phyloP scores from a whole-genome alignment of 805 yeast genomes.

The Saccharomycopsis capsularis region DNA sequence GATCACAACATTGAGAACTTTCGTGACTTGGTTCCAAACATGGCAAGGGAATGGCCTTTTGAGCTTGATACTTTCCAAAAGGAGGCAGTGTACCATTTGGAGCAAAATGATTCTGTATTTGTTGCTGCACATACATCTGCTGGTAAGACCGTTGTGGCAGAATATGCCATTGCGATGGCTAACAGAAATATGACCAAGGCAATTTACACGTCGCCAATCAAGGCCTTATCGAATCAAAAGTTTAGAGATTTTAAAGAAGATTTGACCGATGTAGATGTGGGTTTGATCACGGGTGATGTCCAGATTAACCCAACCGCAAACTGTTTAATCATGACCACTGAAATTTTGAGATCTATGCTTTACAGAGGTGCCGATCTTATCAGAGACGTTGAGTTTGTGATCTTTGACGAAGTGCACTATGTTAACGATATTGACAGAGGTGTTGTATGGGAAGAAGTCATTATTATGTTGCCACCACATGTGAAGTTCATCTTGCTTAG shows the following conservation, averaged over 20 bases:
- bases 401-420: conserved; percentile 96
- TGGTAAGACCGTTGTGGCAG: conserved; percentile 97
- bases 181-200: conserved; percentile 93
- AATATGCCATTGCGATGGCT: conserved; percentile 97
- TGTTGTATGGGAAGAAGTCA: conserved; percentile 99
- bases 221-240: conserved; percentile 84
- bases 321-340: conserved; percentile 96
- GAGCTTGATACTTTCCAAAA: conserved; percentile 92
- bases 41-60: conserved; percentile 93
- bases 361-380: conserved; percentile 95
- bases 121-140: conserved; percentile 99
- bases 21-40: conserved; percentile 80
- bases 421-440: conserved; percentile 97
- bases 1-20: conserved; percentile 80
- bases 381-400: conserved; percentile 94
- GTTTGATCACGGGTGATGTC: conserved; percentile 95
- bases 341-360: conserved; percentile 88
- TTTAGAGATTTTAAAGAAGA: conserved; percentile 79
- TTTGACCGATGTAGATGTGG: conserved; percentile 79
- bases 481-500: conserved; percentile 85
- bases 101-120: conserved; percentile 96
- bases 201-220: conserved; percentile 92
- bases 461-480: conserved; percentile 95
- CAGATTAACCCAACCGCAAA: conserved; percentile 95
- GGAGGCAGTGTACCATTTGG: conserved; percentile 93